A percentile compares a stretch with the other conserved stretches of the same genome.
Conservation (phyloP, 108 stramenopile genomes). For the Fistulifera solaris region DNA sequence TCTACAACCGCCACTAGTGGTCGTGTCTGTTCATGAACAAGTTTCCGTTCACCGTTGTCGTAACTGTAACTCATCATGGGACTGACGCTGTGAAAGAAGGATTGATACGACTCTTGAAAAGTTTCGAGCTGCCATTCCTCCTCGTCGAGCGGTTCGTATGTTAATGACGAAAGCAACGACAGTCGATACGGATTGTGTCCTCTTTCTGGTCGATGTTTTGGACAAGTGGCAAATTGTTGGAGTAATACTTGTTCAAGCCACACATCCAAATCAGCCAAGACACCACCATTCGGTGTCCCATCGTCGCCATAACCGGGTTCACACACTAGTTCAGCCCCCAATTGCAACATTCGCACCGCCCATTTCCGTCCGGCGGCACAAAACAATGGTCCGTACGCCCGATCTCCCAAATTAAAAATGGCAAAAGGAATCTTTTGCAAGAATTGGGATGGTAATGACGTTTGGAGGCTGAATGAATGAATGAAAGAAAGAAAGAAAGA, state of each 20-base stretch:
- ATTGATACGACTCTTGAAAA: slow-evolving; percentile 30
- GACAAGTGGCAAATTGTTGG: not conserved
- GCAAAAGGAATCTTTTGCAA: slow-evolving; percentile 44
- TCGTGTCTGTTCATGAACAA: not conserved
- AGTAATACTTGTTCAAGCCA: slow-evolving; percentile 37
- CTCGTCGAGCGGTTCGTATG: not conserved
- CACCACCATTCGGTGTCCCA: slow-evolving; percentile 65
- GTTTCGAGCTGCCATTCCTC: slow-evolving; percentile 36
- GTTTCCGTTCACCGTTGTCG: slow-evolving; percentile 10
- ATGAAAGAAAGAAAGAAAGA: not conserved
- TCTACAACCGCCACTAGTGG: slow-evolving; percentile 42
- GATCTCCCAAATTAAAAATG: slow-evolving; percentile 74
- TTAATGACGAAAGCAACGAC: no score
- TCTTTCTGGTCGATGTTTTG: not conserved
- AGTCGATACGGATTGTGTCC: no score
- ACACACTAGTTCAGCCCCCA: slow-evolving; percentile 49
- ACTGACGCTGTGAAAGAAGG: slow-evolving; percentile 43
- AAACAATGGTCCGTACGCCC: slow-evolving; percentile 77
- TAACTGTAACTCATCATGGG: slow-evolving; percentile 64
- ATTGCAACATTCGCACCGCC: slow-evolving; percentile 64
- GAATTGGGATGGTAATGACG: slow-evolving; percentile 33
- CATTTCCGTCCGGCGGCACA: slow-evolving; percentile 79
- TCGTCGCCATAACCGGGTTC: slow-evolving; percentile 81
- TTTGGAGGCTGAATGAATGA: slow-evolving; percentile 26
- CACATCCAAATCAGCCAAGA: slow-evolving; percentile 72